These are phyloP conservation scores for Aspergillus eucalypticola DNA, from an alignment of 2,329 filamentous ascomycete species.

Conservation along the genomic window DNA sequence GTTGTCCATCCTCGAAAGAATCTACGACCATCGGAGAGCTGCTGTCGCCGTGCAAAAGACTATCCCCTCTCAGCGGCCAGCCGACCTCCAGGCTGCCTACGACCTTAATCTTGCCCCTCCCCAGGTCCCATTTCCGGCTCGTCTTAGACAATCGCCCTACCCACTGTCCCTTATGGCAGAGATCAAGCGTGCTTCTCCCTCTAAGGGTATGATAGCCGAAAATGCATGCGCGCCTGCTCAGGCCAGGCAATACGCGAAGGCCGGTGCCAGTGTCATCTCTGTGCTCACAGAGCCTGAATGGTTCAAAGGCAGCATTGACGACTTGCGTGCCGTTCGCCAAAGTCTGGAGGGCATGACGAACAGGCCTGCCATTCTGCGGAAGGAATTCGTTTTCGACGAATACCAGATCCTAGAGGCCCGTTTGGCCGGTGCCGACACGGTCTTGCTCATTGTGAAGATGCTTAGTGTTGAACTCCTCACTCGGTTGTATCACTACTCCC, in stretches of 20 bases:
- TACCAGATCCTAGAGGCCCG: conserved; percentile 97
- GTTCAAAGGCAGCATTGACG: conserved; percentile 98
- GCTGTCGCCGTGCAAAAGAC: conserved; percentile 78
- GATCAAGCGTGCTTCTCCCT: conserved; percentile 94
- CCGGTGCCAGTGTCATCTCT: conserved; percentile 94
- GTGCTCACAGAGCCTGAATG: conserved; percentile 98
- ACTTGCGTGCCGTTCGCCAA: conserved; percentile 81
- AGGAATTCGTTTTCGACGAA: conserved; percentile 97
- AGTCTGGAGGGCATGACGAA: conserved; percentile 90
- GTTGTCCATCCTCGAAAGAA: conserved; percentile 84
- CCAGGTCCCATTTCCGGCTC: conserved; percentile 74
- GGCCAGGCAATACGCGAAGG: conserved; percentile 85
- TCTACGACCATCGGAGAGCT: conserved; percentile 78
- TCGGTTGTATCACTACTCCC: conserved; percentile 82
- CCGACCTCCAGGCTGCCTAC: conserved; percentile 84
- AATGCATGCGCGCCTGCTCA: conserved; percentile 86
- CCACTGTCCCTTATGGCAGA: conserved; percentile 95
- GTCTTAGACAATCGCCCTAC: conserved; percentile 79
- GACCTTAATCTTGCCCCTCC: conserved; percentile 82
- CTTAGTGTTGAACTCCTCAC: conserved; percentile 72
- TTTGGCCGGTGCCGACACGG: conserved; percentile 88
- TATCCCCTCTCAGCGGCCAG: conserved; percentile 78
- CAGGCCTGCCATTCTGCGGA: conserved; percentile 85
- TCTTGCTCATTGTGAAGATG: conserved; percentile 98
- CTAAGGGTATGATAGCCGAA: conserved; percentile 90